phyloP scores from a whole-genome alignment of 768 basidiomycete genomes.

The Termitomyces bulborhizus region DNA sequence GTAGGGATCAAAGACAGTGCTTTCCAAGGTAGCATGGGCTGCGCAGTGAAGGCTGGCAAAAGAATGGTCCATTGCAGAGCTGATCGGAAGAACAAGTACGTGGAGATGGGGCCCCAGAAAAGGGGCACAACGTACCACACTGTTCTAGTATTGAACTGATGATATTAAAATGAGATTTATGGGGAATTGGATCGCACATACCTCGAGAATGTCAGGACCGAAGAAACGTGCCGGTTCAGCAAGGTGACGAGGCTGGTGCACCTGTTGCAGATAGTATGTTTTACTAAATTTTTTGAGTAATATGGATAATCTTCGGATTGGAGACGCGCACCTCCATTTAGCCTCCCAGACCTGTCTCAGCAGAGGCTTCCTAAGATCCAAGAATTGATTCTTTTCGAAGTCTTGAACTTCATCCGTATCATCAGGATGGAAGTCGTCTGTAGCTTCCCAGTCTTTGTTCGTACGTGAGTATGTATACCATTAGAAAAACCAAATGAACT shows the following conservation, averaged over 20 bases:
- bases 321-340: slow-evolving; percentile 64
- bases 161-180: background rate
- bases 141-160: slow-evolving; percentile 74
- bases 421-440: slow-evolving; percentile 88
- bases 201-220: slow-evolving; percentile 77
- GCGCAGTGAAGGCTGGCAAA: slow-evolving; percentile 54
- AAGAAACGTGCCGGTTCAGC: slow-evolving; percentile 83
- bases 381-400: slow-evolving; percentile 84
- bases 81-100: slow-evolving; percentile 78
- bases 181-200: slow-evolving; percentile 20
- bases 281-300: slow-evolving; percentile 47
- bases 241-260: slow-evolving; percentile 93
- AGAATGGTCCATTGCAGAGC: slow-evolving; percentile 72
- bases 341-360: slow-evolving; percentile 82
- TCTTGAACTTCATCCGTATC: slow-evolving; percentile 79
- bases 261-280: slow-evolving; percentile 92
- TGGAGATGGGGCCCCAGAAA: slow-evolving; percentile 85
- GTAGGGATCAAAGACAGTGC: slow-evolving; percentile 42
- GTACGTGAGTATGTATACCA: background rate
- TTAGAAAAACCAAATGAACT: slow-evolving; percentile 19
- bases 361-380: slow-evolving; percentile 84
- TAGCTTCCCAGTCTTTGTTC: slow-evolving; percentile 75
- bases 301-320: slow-evolving; percentile 1
- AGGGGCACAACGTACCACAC: slow-evolving; percentile 92
- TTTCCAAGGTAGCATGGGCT: slow-evolving; percentile 50